These are phyloP conservation scores for Pelargonium citronellum DNA, from an alignment of 441 rosid species.

Conservation along the genomic window DNA sequence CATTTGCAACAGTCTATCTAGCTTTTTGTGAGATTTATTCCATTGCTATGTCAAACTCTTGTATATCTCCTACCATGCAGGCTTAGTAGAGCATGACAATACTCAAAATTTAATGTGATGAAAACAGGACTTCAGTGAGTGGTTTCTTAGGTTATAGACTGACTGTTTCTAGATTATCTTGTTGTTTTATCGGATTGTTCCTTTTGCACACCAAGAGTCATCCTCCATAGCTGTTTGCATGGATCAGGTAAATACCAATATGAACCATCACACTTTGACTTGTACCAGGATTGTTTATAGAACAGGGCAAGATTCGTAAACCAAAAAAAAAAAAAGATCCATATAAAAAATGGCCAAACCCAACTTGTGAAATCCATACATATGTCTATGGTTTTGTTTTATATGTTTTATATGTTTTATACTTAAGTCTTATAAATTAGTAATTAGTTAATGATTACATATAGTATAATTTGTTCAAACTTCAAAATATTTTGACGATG, in stretches of 20 bases:
- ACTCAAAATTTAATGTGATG: background rate
- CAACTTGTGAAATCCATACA: background rate
- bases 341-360: background rate
- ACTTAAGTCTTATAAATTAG: background rate
- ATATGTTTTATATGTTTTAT: background rate
- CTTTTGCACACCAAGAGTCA: background rate
- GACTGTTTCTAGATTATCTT: background rate
- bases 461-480: background rate
- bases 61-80: too few relatives aligned
- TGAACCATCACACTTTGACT: background rate
- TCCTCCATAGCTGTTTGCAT: conserved; percentile 3
- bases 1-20: too few relatives aligned
- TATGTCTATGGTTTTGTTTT: background rate
- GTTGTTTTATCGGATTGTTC: background rate
- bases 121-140: conserved; percentile 6
- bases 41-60: too few relatives aligned
- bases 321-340: background rate
- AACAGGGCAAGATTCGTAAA: background rate
- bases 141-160: background rate
- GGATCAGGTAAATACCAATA: background rate
- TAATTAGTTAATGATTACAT: background rate
- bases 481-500: background rate
- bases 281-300: background rate
- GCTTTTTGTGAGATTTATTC: too few relatives aligned
- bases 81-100: too few relatives aligned